phyloP scores from a whole-genome alignment of 805 yeast genomes.

The Pichia ethanolica region DNA sequence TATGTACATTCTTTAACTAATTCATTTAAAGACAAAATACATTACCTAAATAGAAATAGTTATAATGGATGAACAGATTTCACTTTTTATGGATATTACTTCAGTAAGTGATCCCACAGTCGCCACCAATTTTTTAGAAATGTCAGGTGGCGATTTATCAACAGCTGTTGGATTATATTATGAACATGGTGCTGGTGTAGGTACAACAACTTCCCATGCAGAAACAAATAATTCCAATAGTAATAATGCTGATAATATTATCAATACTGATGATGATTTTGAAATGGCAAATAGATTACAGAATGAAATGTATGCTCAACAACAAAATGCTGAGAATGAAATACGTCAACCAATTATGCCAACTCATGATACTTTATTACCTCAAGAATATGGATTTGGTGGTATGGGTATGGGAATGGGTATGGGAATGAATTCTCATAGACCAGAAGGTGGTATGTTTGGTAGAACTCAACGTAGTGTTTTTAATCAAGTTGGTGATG shows the following conservation, averaged over 20 bases:
- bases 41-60: too few relatives aligned
- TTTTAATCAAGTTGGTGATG: slow-evolving; percentile 49
- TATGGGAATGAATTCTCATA: slow-evolving; percentile 1
- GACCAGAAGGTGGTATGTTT: slow-evolving; percentile 35
- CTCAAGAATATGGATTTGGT: slow-evolving; percentile 18
- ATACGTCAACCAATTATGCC: slow-evolving; percentile 78
- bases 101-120: slow-evolving; percentile 57
- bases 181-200: slow-evolving; percentile 46
- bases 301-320: slow-evolving; percentile 47
- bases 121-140: slow-evolving; percentile 72
- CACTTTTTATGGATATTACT: slow-evolving; percentile 78
- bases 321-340: slow-evolving; percentile 32
- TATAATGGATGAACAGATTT: slow-evolving; percentile 17
- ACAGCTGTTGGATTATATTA: slow-evolving; percentile 77
- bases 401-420: not conserved
- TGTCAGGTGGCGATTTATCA: slow-evolving; percentile 72
- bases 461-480: slow-evolving; percentile 43
- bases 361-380: slow-evolving; percentile 54
- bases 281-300: slow-evolving; percentile 55
- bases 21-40: too few relatives aligned
- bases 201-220: not conserved
- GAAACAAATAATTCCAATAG: slow-evolving; percentile 7
- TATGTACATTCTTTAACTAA: too few relatives aligned
- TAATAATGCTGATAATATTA: slow-evolving; percentile 10
- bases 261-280: slow-evolving; percentile 10